Percentiles rank a stretch among this genome's conserved stretches.
Conservation (phyloP, 2,329 filamentous ascomycete species). For the Sclerotinia trifoliorum region DNA sequence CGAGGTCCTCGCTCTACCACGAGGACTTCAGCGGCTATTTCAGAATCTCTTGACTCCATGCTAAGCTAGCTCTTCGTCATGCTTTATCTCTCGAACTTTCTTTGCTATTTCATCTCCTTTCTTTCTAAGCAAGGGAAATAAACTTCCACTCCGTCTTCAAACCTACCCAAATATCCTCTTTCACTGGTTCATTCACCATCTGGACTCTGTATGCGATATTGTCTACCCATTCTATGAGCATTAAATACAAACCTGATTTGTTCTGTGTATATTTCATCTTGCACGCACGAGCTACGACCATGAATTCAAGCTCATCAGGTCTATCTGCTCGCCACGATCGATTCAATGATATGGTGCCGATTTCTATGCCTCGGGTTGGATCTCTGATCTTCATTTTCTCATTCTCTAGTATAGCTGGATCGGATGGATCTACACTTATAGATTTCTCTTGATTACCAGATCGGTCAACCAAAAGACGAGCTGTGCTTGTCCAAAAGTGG, state of each 20-base stretch:
- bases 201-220: constrained; percentile 9
- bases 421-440: background rate
- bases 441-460: background rate
- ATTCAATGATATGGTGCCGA: background rate
- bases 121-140: constrained; percentile 1
- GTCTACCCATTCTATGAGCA: constrained; percentile 10
- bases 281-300: constrained; percentile 1
- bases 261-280: background rate
- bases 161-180: background rate
- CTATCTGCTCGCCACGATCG: background rate
- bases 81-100: background rate
- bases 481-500: constrained; percentile 2
- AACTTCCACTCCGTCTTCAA: constrained; percentile 6
- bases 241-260: background rate
- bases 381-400: background rate
- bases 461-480: background rate
- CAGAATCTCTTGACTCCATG: background rate
- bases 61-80: background rate
- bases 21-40: background rate
- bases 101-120: too few species aligned
- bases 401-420: constrained; percentile 3
- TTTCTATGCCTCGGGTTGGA: background rate
- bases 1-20: background rate
- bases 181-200: background rate
- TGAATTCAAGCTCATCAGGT: background rate